These are phyloP conservation scores for Elsinoe australis DNA, from an alignment of 2,329 filamentous ascomycete species.

Conservation along the genomic window DNA sequence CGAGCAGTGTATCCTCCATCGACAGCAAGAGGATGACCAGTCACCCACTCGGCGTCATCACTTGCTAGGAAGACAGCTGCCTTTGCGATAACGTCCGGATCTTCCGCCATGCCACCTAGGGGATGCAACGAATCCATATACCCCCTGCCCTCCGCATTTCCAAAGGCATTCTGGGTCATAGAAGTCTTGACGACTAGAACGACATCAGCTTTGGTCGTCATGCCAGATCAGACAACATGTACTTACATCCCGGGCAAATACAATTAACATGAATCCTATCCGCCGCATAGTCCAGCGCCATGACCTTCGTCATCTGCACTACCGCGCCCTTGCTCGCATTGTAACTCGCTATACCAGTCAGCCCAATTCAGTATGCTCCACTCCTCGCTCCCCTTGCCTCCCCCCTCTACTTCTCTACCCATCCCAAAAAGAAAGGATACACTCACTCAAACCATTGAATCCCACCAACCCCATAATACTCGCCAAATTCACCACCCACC, in stretches of 20 bases:
- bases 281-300: slow-evolving; percentile 39
- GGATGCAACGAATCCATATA: slow-evolving; percentile 29
- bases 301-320: slow-evolving; percentile 39
- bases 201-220: slow-evolving; percentile 16
- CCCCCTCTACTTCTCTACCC: too few species aligned
- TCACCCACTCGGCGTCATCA: slow-evolving; percentile 20
- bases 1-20: slow-evolving; percentile 14
- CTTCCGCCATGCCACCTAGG: slow-evolving; percentile 28
- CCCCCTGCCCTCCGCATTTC: slow-evolving; percentile 24
- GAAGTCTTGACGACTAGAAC: slow-evolving; percentile 28
- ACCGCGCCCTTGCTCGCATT: slow-evolving; percentile 44
- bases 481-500: slow-evolving; percentile 36
- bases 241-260: slow-evolving; percentile 38
- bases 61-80: slow-evolving; percentile 23
- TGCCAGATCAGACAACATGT: slow-evolving; percentile 8
- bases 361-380: too few species aligned
- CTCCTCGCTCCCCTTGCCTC: too few species aligned
- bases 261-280: slow-evolving; percentile 38
- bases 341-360: slow-evolving; percentile 32
- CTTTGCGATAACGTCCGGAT: slow-evolving; percentile 20
- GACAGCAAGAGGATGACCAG: slow-evolving; percentile 12
- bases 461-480: slow-evolving; percentile 32
- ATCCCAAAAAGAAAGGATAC: neutral
- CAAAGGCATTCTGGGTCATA: slow-evolving; percentile 35
- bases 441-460: slow-evolving; percentile 26